These are phyloP conservation scores for Xerocomus amazonicus DNA, from an alignment of 1,284 basidiomycete genomes.

Conservation along the genomic window DNA sequence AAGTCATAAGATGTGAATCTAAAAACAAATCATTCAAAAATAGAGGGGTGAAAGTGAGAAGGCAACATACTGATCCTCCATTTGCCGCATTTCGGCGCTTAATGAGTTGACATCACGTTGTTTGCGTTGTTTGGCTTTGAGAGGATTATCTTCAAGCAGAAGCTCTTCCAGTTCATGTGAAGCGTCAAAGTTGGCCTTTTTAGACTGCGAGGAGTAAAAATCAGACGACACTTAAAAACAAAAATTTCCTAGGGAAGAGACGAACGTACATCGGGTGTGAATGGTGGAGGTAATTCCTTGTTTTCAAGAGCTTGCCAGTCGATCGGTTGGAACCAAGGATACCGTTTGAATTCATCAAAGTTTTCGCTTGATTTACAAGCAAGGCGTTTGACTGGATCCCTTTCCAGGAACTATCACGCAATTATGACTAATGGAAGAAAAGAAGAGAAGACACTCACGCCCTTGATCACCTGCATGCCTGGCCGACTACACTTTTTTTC, in stretches of 20 bases:
- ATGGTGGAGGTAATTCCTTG: slow-evolving; percentile 82
- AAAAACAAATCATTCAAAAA: slow-evolving; percentile 1
- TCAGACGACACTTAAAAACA: not conserved
- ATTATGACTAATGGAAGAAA: slow-evolving; percentile 10
- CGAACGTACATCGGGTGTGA: slow-evolving; percentile 82
- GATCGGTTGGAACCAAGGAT: slow-evolving; percentile 84
- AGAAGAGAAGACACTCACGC: slow-evolving; percentile 43
- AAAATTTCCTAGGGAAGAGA: not conserved
- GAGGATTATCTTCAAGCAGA: slow-evolving; percentile 92
- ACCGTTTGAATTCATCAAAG: slow-evolving; percentile 71
- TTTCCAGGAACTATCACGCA: slow-evolving; percentile 69
- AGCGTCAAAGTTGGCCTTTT: slow-evolving; percentile 99
- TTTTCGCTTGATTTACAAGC: slow-evolving; percentile 83
- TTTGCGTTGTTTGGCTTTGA: slow-evolving; percentile 92
- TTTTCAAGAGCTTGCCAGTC: slow-evolving; percentile 85
- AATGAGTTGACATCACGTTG: slow-evolving; percentile 80
- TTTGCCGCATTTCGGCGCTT: slow-evolving; percentile 89
- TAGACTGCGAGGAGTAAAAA: slow-evolving; percentile 55
- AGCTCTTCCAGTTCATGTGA: slow-evolving; percentile 97
- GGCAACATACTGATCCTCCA: slow-evolving; percentile 90
- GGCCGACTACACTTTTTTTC: slow-evolving; percentile 64
- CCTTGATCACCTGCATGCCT: slow-evolving; percentile 65
- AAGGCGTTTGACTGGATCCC: slow-evolving; percentile 78
- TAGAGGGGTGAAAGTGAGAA: not conserved
- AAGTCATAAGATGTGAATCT: slow-evolving; percentile 84